A percentile compares a stretch with the other conserved stretches of the same genome.
phyloP scores from a whole-genome alignment of 106 monocot genomes.

The Agapanthus africanus region DNA sequence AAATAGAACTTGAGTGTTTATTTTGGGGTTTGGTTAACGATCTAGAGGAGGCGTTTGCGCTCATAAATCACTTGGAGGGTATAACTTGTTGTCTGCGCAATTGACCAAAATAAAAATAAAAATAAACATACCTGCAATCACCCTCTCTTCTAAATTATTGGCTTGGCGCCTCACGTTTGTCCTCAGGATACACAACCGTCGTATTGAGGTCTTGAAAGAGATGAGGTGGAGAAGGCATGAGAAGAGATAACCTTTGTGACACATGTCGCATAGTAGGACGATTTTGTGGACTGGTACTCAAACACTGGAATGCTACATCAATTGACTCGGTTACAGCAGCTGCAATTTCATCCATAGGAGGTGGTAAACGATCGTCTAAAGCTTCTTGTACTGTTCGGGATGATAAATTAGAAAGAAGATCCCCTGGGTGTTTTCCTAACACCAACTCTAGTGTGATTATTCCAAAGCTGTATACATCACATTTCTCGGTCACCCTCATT shows the following conservation, averaged over 20 bases:
- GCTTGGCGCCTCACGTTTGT: no score
- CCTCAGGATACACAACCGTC: no score
- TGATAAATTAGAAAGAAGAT: conserved; percentile 9
- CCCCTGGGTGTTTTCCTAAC: conserved; percentile 9
- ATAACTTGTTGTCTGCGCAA: no score
- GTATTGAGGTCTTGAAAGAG: no score
- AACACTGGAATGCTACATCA: conserved; percentile 8
- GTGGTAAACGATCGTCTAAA: conserved; percentile 13
- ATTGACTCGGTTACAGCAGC: neutral
- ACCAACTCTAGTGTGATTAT: conserved; percentile 9
- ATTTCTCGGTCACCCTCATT: conserved; percentile 5
- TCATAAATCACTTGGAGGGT: no score
- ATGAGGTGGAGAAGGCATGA: no score
- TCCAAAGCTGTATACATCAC: conserved; percentile 20
- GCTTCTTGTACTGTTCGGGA: conserved; percentile 2
- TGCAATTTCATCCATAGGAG: neutral
- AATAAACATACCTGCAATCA: no score
- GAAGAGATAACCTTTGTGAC: conserved; percentile 12
- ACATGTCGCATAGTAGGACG: conserved; percentile 22
- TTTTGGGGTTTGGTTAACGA: no score
- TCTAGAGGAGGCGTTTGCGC: no score
- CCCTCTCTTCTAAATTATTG: no score
- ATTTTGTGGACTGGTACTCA: conserved; percentile 1
- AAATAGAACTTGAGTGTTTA: no score
- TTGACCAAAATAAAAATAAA: no score